Evolutionary conservation across 805 yeast species (phyloP).

Genomic region (Starmerella floris): DNA sequence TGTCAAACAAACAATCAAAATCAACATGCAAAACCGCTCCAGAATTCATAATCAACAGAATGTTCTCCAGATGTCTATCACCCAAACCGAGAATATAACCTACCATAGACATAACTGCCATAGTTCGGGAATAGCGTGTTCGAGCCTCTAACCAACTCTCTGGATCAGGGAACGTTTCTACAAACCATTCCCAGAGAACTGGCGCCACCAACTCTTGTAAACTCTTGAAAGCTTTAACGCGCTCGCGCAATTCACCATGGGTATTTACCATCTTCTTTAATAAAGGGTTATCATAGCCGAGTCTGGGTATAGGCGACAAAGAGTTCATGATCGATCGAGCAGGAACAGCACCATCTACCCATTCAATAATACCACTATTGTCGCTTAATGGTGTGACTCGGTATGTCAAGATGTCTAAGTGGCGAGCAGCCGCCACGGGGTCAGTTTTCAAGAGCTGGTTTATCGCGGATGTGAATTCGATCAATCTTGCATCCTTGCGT

Average conservation of each 20-base stretch:
- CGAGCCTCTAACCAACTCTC: slow-evolving; percentile 74
- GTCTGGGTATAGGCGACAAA: slow-evolving; percentile 17
- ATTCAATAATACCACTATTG: slow-evolving; percentile 79
- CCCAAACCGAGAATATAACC: slow-evolving; percentile 92
- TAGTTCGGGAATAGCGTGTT: slow-evolving; percentile 56
- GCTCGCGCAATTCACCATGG: slow-evolving; percentile 11
- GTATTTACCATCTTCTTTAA: slow-evolving; percentile 28
- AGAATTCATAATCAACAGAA: slow-evolving; percentile 53
- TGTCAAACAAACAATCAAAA: slow-evolving; percentile 90
- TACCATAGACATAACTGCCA: slow-evolving; percentile 95
- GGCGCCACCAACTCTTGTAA: slow-evolving; percentile 28
- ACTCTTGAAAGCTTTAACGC: slow-evolving; percentile 29
- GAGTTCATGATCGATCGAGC: slow-evolving; percentile 46
- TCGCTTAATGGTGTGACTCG: slow-evolving; percentile 82
- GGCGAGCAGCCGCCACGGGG: slow-evolving; percentile 59
- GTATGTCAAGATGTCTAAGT: slow-evolving; percentile 60
- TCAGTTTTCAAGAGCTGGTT: slow-evolving; percentile 57
- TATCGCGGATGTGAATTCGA: slow-evolving; percentile 81
- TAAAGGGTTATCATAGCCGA: slow-evolving; percentile 25
- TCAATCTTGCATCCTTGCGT: slow-evolving; percentile 84
- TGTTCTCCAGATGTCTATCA: slow-evolving; percentile 90
- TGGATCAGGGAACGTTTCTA: slow-evolving; percentile 82
- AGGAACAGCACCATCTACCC: slow-evolving; percentile 67
- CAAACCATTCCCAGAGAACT: slow-evolving; percentile 74
- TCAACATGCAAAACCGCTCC: slow-evolving; percentile 89